Conservation (phyloP, 129 eudicot genomes). For the Silybum marianum region DNA sequence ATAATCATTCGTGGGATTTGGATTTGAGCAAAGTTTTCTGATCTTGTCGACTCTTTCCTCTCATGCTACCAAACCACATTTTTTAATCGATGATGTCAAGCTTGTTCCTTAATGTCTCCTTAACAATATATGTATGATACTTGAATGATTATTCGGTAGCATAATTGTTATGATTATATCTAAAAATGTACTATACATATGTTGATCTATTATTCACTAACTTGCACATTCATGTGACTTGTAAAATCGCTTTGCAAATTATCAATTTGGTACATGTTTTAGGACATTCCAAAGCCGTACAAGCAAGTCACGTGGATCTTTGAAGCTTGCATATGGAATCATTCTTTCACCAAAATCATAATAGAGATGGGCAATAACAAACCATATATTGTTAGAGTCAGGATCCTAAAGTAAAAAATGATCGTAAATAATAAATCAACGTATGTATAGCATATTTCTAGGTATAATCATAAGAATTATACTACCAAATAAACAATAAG, state of each 20-base stretch:
- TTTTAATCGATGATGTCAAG: neutral
- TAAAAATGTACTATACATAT: neutral
- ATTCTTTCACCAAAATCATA: too few species aligned
- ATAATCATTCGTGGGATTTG: neutral
- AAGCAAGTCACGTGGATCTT: neutral
- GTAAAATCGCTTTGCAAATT: too few species aligned
- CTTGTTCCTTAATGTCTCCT: neutral
- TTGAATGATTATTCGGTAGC: neutral
- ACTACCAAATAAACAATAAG: too few species aligned
- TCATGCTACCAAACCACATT: neutral
- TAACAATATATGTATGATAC: neutral
- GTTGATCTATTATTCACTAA: neutral
- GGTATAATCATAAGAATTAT: too few species aligned
- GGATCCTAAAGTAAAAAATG: too few species aligned
- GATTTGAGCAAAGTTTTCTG: neutral
- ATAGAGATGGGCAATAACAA: too few species aligned
- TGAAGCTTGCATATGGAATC: neutral
- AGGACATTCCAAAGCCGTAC: neutral
- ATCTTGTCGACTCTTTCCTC: neutral
- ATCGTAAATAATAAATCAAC: too few species aligned
- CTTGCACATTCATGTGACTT: too few species aligned
- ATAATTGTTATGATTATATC: neutral
- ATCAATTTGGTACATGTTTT: neutral
- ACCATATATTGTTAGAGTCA: too few species aligned
- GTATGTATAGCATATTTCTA: too few species aligned